Evolutionary conservation across 495 filamentous ascomycete genomes (phyloP).

Genomic region (Penicillium flavigenum): DNA sequence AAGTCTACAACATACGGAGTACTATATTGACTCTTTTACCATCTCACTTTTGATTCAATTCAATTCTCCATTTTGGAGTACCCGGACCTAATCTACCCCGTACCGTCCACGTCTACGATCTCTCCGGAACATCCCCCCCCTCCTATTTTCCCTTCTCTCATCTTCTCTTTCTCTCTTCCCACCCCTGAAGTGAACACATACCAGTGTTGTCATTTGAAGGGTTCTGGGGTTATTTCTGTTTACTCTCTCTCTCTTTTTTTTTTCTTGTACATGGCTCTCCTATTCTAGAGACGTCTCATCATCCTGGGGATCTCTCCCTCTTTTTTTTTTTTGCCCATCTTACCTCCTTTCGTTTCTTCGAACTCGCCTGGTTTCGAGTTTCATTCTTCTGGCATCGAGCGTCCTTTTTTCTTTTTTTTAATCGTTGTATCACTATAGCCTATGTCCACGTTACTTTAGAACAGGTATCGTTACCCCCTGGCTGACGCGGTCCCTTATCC

Average conservation of each 20-base stretch:
- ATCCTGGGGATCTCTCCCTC: slow-evolving; percentile 10
- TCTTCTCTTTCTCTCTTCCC: slow-evolving; percentile 16
- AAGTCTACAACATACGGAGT: too few relatives aligned
- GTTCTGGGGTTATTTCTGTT: slow-evolving; percentile 28
- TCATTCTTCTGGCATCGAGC: slow-evolving; percentile 36
- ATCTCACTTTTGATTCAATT: background rate
- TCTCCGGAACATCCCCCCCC: slow-evolving; percentile 14
- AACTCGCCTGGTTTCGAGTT: slow-evolving; percentile 41
- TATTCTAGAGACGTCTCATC: slow-evolving; percentile 25
- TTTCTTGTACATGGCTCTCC: slow-evolving; percentile 44
- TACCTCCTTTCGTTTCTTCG: slow-evolving; percentile 40
- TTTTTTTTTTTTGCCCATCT: slow-evolving; percentile 18
- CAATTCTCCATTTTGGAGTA: background rate
- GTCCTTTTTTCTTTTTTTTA: slow-evolving; percentile 26
- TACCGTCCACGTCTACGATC: slow-evolving; percentile 16
- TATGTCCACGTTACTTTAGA: slow-evolving; percentile 37
- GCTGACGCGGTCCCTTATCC: slow-evolving; percentile 31
- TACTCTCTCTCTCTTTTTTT: slow-evolving; percentile 20
- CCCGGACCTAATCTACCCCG: slow-evolving; percentile 11
- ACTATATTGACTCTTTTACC: background rate
- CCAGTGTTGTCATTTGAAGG: slow-evolving; percentile 18
- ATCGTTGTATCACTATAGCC: slow-evolving; percentile 44
- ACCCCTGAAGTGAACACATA: slow-evolving; percentile 11
- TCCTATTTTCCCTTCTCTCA: slow-evolving; percentile 21
- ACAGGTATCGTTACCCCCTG: slow-evolving; percentile 36